Percentiles rank a stretch among this genome's conserved stretches.
Conservation (phyloP, 2,329 filamentous ascomycete species). For the Apiospora sp. region DNA sequence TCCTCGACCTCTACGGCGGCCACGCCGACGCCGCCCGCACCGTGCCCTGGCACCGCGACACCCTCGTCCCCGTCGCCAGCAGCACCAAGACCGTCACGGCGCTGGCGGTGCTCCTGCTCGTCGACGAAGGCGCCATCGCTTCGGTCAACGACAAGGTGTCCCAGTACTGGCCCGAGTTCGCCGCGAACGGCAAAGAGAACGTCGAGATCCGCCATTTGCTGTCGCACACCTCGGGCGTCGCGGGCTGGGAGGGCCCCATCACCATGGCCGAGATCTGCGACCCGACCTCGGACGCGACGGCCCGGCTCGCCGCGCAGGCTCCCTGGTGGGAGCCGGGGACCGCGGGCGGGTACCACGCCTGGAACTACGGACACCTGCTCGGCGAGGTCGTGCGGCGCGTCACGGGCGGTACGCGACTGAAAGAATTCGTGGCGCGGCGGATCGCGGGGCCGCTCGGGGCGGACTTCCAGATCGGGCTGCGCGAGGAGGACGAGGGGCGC, state of each 20-base stretch:
- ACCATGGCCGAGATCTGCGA: conserved; percentile 45
- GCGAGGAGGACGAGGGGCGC: conserved; percentile 51
- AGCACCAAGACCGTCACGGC: conserved; percentile 47
- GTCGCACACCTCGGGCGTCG: conserved; percentile 47
- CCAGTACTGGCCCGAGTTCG: conserved; percentile 55
- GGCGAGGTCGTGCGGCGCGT: conserved; percentile 51
- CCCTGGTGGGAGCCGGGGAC: conserved; percentile 54
- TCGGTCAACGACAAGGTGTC: conserved; percentile 46
- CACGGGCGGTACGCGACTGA: conserved; percentile 47
- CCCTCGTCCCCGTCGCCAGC: conserved; percentile 48
- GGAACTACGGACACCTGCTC: conserved; percentile 50
- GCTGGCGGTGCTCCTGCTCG: conserved; percentile 47
- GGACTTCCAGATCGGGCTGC: conserved; percentile 55
- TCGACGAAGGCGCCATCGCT: conserved; percentile 47
- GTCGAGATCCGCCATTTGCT: conserved; percentile 50
- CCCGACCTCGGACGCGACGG: conserved; percentile 35
- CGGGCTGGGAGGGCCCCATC: conserved; percentile 44
- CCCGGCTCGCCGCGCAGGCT: conserved; percentile 46
- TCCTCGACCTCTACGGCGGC: conserved; percentile 53
- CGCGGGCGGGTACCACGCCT: conserved; percentile 49
- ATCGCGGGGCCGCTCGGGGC: conserved; percentile 51
- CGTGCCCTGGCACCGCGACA: conserved; percentile 46
- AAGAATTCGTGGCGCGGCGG: conserved; percentile 44
- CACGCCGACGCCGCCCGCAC: conserved; percentile 41
- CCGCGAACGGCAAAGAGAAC: conserved; percentile 47